A percentile compares a stretch with the other conserved stretches of the same genome.
These are phyloP conservation scores for Turritis glabra DNA, from an alignment of 345 rosid species.

Conservation along the genomic window DNA sequence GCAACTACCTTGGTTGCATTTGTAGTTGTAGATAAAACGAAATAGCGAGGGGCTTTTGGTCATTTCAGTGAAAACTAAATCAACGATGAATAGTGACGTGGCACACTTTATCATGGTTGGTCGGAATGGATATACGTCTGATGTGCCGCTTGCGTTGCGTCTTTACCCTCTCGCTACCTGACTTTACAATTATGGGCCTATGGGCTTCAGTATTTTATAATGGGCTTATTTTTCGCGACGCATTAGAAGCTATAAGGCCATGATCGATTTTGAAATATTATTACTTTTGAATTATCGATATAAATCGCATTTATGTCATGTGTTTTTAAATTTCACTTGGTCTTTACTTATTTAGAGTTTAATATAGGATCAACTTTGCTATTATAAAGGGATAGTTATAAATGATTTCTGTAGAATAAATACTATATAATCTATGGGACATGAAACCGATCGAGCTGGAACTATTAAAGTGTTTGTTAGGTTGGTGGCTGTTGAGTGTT, in stretches of 20 bases:
- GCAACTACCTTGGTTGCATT: not conserved
- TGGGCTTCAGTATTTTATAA: constrained; percentile 2
- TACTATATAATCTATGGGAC: not conserved
- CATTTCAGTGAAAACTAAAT: not conserved
- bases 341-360: not conserved
- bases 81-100: constrained; percentile 26
- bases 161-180: constrained; percentile 15
- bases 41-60: not conserved
- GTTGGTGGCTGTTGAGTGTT: constrained; percentile 35
- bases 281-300: not conserved
- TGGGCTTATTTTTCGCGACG: not conserved
- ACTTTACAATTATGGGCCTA: not conserved
- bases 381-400: not conserved
- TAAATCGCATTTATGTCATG: not conserved
- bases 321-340: not conserved
- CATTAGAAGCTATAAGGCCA: not conserved
- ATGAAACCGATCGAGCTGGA: constrained; percentile 21
- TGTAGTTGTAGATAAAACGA: constrained; percentile 2
- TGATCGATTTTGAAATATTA: not conserved
- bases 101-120: constrained; percentile 12
- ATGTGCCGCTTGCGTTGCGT: constrained; percentile 42
- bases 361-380: not conserved
- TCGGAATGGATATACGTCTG: constrained; percentile 36
- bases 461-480: constrained; percentile 12
- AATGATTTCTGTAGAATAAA: not conserved